Base-by-base conservation (phyloP, 352 stramenopile genomes). In the Pythium rhizo-oryzae region DNA sequence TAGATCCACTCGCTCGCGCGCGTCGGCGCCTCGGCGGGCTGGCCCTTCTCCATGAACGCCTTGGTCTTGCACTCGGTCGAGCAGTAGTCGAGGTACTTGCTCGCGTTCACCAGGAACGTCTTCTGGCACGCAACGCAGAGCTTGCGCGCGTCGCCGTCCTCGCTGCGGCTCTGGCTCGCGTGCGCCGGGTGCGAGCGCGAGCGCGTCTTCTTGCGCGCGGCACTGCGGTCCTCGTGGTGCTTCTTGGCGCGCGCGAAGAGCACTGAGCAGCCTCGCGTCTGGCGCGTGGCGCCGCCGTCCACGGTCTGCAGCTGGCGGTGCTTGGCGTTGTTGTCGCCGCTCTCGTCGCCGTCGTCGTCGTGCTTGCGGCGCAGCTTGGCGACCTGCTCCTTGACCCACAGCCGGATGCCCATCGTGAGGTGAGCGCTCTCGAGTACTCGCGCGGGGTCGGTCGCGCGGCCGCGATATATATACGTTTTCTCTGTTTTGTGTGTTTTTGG, bases 81-180 rank as follows among this genome's bases (percentile, higher is more conserved):
- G 69, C 69, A 75, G 37, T 66, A 75, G 59, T 75, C 69, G 52
- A 69, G 63, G 62, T 71, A 75, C 53, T 71, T 75, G 69, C 69
- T 75, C 21, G 50, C 61, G 41, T 23, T 62, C 35, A 16, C 47
- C 39, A 67, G 44, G 63, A 75, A 75, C 43, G 16, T 19, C 23
- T 19, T 65, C 30, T 39, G 5, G 55, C 69, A 75, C 25, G 62
- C 24, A 8, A 41, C 49, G 43, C 69, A 75, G 8, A 61, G 46
- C 67, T 69, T 73, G 30, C 23, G 33, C 12, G 16, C 47, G 23
- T 65, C 60, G 28, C 30, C 30, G 8, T 57, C 50, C 11, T 65
- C 54, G 21, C 57, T 56, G 56, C 30, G 65, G 65, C 25, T 51
- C 21, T 56, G 25, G 51, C 52, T 65, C 44, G 63, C 16, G 25